phyloP scores from a whole-genome alignment of 352 stramenopile genomes.

The Globisporangium recalcitrans region DNA sequence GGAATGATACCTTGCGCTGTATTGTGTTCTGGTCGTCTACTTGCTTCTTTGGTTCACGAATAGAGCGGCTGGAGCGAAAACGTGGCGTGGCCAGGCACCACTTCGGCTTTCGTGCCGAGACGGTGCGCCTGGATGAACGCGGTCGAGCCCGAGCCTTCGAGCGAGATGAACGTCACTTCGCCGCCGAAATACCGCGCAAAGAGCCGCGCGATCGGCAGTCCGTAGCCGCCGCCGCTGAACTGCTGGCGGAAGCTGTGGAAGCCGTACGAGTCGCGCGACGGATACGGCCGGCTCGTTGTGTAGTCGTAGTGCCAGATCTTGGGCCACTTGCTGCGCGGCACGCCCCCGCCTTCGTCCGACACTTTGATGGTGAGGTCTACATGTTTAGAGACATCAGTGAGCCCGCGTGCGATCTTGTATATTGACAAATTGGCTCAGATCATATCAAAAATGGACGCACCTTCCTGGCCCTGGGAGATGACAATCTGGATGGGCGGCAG shows the following conservation, averaged over 20 bases:
- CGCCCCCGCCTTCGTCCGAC: conserved; percentile 96
- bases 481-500: conserved; percentile 95
- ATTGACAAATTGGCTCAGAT: neutral
- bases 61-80: conserved; percentile 18
- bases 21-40: neutral
- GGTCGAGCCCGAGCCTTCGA: conserved; percentile 97
- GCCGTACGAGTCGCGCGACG: conserved; percentile 48
- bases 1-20: neutral
- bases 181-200: conserved; percentile 99
- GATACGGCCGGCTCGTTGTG: conserved; percentile 90
- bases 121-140: conserved; percentile 80
- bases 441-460: neutral
- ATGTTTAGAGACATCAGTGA: neutral
- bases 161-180: conserved; percentile 97
- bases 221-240: conserved; percentile 94
- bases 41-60: neutral
- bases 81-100: conserved; percentile 58
- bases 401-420: neutral
- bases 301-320: conserved; percentile 99
- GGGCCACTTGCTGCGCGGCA: conserved; percentile 94
- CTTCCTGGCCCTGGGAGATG: conserved; percentile 94
- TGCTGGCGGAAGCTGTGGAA: conserved; percentile 82
- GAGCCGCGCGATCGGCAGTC: conserved; percentile 87
- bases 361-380: conserved; percentile 96
- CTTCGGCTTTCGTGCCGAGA: conserved; percentile 67